phyloP scores from a whole-genome alignment of 2,329 filamentous ascomycete genomes.

The Teratosphaeria zuluensis region DNA sequence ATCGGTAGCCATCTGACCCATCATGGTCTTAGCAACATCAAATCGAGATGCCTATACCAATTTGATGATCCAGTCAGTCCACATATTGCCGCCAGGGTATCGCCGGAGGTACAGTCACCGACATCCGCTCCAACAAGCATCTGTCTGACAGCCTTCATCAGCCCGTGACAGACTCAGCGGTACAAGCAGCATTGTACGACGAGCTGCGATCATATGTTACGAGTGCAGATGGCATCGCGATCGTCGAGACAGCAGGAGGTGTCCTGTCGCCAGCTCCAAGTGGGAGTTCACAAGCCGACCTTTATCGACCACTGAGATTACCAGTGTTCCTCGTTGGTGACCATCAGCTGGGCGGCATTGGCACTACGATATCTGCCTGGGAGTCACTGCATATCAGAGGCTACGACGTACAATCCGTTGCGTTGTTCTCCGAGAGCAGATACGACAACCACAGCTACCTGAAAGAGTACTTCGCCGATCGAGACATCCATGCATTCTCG shows the following conservation, averaged over 20 bases:
- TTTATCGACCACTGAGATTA: constrained; percentile 64
- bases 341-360: constrained; percentile 67
- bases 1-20: constrained; percentile 50
- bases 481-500: constrained; percentile 47
- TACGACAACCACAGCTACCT: constrained; percentile 64
- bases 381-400: constrained; percentile 70
- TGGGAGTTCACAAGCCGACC: constrained; percentile 65
- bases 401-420: constrained; percentile 62
- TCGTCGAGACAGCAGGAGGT: constrained; percentile 75
- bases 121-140: not conserved
- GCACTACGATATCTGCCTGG: constrained; percentile 67
- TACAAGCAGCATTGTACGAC: constrained; percentile 34
- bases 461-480: constrained; percentile 53
- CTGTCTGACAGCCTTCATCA: constrained; percentile 5
- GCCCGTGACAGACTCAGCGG: constrained; percentile 21
- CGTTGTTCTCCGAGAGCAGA: constrained; percentile 56
- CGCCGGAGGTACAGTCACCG: constrained; percentile 9
- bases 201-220: constrained; percentile 32
- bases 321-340: constrained; percentile 69
- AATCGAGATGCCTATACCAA: constrained; percentile 57
- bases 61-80: constrained; percentile 68
- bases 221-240: constrained; percentile 45
- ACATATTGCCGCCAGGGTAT: constrained; percentile 55
- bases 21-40: constrained; percentile 44
- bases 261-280: constrained; percentile 71